Evolutionary conservation across 2,329 filamentous ascomycete genomes (phyloP), one percentile per base, ranked within the genome.

Genomic region (Lecanosticta acicola): DNA sequence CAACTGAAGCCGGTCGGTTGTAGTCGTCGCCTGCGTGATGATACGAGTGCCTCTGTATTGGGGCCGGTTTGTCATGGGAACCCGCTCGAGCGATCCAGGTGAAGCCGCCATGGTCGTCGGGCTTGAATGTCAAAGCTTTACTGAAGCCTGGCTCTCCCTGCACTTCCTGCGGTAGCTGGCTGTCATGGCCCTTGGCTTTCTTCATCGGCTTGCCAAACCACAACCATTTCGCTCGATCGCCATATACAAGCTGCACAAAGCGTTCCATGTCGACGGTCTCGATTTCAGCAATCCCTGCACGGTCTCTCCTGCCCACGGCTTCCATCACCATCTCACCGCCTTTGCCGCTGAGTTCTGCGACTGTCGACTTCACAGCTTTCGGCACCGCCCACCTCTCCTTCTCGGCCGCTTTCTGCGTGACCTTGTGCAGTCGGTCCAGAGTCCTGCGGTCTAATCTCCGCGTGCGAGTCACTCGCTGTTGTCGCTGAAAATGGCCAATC

Each of bases 271-370:
- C 89, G 8, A 88, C 74, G 1, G 90, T 97, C 68, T 98, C 93
- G 29, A 96, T 83, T 58, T 96, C 91, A 3, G 87, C 85, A 54
- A 97, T 90, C 3, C 88, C 87, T 45, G 83, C 87, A 67, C 94
- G 94, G 57, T 94, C 89, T 39, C 84, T 82, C 26, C 72, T 70
- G 19, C 85, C 85, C 4, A 95, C 89, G 74, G 94, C 94, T n/a
- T 88, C 90, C 74, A 94, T 88, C 38, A 96, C 84, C 70, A 96
- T 86, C 65, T 96, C 91, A 39, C 90, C 90, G 43, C 91, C 84
- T 65, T 96, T 95, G 11, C 93, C 91, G 56, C 88, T 88, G 32
- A 98, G 80, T 66, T 96, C 93, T 14, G 86, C 89, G 38, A 97
- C 86, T 0, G 91, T 96, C 2, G 88, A 94, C 64, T 97, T 97